phyloP scores from a whole-genome alignment of 371 early-diverging fungal genomes.

The Mycotypha africana region DNA sequence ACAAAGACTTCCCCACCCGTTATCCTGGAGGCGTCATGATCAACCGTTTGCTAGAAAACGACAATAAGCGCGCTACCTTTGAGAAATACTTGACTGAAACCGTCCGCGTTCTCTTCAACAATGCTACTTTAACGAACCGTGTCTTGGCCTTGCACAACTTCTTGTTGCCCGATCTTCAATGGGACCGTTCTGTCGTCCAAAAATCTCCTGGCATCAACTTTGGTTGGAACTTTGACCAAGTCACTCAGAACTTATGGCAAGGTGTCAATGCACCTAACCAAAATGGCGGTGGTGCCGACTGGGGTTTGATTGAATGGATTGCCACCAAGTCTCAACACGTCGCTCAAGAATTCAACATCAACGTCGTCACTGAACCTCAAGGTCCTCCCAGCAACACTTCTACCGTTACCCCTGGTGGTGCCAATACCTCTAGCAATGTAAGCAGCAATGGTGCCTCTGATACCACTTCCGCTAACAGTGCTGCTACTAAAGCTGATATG shows the following conservation, averaged over 20 bases:
- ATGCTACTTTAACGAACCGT: slow-evolving; percentile 45
- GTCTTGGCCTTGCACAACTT: slow-evolving; percentile 45
- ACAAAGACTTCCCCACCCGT: slow-evolving; percentile 32
- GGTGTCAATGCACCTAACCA: slow-evolving; percentile 26
- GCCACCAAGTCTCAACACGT: slow-evolving; percentile 9
- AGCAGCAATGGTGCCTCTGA: not conserved
- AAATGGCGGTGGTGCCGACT: slow-evolving; percentile 44
- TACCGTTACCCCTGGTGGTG: slow-evolving; percentile 3
- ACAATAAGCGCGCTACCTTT: slow-evolving; percentile 28
- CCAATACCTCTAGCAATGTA: too few species aligned
- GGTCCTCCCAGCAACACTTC: slow-evolving; percentile 27
- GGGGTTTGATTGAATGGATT: slow-evolving; percentile 45
- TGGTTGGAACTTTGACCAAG: slow-evolving; percentile 41
- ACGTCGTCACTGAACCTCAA: slow-evolving; percentile 30
- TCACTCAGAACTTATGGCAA: slow-evolving; percentile 35
- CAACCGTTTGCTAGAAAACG: slow-evolving; percentile 46
- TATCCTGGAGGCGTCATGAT: slow-evolving; percentile 45
- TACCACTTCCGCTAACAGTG: not conserved
- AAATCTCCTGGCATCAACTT: slow-evolving; percentile 50
- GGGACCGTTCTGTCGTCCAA: slow-evolving; percentile 49
- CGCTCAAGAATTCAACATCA: slow-evolving; percentile 39
- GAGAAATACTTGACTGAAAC: slow-evolving; percentile 48
- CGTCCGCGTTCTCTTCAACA: slow-evolving; percentile 47
- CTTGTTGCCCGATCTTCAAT: slow-evolving; percentile 43
- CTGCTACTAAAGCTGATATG: not conserved